Evolutionary conservation across 2,329 filamentous ascomycete genomes (phyloP), one percentile per base, ranked within the genome.

Genomic region (Arthrobotrys sinensis): DNA sequence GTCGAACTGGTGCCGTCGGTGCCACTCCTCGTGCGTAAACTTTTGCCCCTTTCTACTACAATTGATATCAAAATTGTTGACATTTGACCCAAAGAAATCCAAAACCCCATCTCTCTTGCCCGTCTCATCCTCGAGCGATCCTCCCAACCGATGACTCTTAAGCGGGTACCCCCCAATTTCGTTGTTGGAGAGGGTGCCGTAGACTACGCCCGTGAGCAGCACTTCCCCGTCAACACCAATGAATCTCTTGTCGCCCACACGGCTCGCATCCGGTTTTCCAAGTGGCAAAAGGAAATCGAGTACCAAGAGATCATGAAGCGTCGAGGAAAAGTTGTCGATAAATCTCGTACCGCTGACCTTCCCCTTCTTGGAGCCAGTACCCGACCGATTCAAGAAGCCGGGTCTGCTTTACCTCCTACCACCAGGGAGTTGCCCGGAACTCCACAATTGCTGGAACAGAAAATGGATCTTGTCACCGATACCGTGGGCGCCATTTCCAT

Each of bases 401-500:
- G 67, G 10, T 75, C 76, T 34, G 76, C 69, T 11, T 43, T 79
- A 14, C 63, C 64, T 11, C 64, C 64, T 19, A 50, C 70, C 3
- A 52, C 50, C 0, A 65, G 4, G 1, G 50, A 50, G 16, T 10
- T 70, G n/a, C 76, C 76, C 11, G 38, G 48, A 8, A 75, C 64
- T 10, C 69, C 76, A 36, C 53, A 72, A 24, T 34, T 65, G 10
- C 40, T 55, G n/a, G 63, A 76, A 55, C 68, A 82, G 16, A 84
- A 86, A 21, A 90, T 93, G 79, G 88, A 92, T 82, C 88, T 85
- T 28, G 88, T 99, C 81, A 96, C 92, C 1, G 96, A 99, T 85
- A 99, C 96, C 11, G 94, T 99, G 76, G 96, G 96, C 52, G 96
- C 94, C 32, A 97, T 99, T 82, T 96, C 94, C 10, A 91, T 99